phyloP scores from a whole-genome alignment of 768 basidiomycete genomes.

The Chlorophyllum brunneum region DNA sequence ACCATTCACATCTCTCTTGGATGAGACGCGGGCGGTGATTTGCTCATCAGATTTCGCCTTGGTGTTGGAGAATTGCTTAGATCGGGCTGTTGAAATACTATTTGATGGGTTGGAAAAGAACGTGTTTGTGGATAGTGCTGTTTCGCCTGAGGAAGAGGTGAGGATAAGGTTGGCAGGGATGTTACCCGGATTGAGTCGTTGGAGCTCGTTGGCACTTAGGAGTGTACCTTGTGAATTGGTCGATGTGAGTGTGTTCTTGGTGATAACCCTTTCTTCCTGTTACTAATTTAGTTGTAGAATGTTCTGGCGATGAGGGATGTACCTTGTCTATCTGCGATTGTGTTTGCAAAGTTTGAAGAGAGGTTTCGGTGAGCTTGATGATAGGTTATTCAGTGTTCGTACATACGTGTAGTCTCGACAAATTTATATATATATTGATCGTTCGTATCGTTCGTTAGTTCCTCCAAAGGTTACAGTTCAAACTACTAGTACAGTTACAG shows the following conservation, averaged over 20 bases:
- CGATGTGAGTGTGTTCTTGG: slow-evolving; percentile 74
- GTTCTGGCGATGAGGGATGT: slow-evolving; percentile 57
- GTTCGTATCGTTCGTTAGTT: no score
- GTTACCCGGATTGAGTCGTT: slow-evolving; percentile 74
- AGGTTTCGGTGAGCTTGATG: slow-evolving; percentile 29
- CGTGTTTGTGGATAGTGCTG: slow-evolving; percentile 42
- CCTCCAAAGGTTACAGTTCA: no score
- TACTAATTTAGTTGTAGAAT: neutral
- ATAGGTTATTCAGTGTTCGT: neutral
- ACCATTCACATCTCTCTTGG: slow-evolving; percentile 59
- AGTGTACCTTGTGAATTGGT: slow-evolving; percentile 76
- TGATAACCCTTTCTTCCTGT: slow-evolving; percentile 9
- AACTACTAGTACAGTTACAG: no score
- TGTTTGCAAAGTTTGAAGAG: slow-evolving; percentile 68
- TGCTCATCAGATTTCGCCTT: slow-evolving; percentile 64
- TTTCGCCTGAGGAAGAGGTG: slow-evolving; percentile 32
- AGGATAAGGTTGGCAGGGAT: slow-evolving; percentile 73
- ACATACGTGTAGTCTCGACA: no score
- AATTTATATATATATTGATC: no score
- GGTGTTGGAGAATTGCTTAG: slow-evolving; percentile 72
- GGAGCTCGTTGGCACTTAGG: slow-evolving; percentile 68
- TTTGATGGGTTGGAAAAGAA: slow-evolving; percentile 60
- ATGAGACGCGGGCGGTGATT: slow-evolving; percentile 63
- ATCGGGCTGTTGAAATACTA: slow-evolving; percentile 61
- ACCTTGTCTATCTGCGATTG: slow-evolving; percentile 64